Percentiles rank a stretch among this genome's conserved stretches.
Conservation (phyloP, 768 basidiomycete species). For the Hericium rajendrae region DNA sequence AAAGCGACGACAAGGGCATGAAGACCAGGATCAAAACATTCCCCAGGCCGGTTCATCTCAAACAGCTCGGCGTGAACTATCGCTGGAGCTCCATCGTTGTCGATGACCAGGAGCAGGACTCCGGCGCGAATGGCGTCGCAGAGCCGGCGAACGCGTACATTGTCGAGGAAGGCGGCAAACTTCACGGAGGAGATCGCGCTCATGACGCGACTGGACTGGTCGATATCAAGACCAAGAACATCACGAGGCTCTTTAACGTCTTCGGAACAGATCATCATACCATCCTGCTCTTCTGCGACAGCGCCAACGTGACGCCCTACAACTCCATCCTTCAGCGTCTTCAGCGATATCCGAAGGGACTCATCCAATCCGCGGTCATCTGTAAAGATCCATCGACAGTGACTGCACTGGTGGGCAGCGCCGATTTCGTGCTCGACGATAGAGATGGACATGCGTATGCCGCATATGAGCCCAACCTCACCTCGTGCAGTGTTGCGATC, state of each 20-base stretch:
- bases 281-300: slow-evolving; percentile 3
- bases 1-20: not conserved
- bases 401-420: not conserved
- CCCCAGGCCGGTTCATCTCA: not conserved
- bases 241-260: slow-evolving; percentile 4
- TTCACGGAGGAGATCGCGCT: slow-evolving; percentile 11
- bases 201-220: slow-evolving; percentile 10
- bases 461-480: not conserved
- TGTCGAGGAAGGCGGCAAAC: not conserved
- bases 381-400: not conserved
- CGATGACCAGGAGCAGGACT: slow-evolving; percentile 2
- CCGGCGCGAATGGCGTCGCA: not conserved
- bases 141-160: not conserved
- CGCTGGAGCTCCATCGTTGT: slow-evolving; percentile 10
- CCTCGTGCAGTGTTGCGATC: not conserved
- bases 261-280: slow-evolving; percentile 9
- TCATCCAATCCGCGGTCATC: not conserved
- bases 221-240: not conserved
- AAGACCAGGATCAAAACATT: not conserved
- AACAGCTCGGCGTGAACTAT: slow-evolving; percentile 12
- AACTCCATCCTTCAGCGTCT: not conserved
- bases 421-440: not conserved
- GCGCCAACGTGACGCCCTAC: not conserved
- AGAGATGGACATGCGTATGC: not conserved
- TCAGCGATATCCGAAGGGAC: not conserved